phyloP scores from a whole-genome alignment of 495 filamentous ascomycete genomes.

The Amniculicola lignicola region DNA sequence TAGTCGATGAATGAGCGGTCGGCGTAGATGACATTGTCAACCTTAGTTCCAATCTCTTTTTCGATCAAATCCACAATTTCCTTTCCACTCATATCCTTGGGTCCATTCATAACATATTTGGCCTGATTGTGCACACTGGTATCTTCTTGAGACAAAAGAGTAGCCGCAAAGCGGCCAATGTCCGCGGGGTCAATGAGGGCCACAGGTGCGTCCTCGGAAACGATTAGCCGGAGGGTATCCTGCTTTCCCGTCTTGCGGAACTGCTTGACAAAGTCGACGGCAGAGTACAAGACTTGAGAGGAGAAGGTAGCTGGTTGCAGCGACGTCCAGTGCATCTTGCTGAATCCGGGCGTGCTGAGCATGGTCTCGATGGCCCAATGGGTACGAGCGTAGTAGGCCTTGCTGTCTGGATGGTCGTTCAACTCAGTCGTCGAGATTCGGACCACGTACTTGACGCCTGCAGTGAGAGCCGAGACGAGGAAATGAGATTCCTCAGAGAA shows the following conservation, averaged over 20 bases:
- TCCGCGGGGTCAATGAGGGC: constrained; percentile 45
- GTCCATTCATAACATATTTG: constrained; percentile 48
- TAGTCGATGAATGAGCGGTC: constrained; percentile 42
- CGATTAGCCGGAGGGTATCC: constrained; percentile 27
- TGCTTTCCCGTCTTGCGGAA: constrained; percentile 45
- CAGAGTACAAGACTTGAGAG: constrained; percentile 19
- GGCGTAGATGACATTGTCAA: constrained; percentile 43
- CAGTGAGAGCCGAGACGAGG: constrained; percentile 41
- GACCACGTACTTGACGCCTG: constrained; percentile 49
- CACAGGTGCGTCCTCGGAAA: constrained; percentile 40
- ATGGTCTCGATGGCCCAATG: constrained; percentile 51
- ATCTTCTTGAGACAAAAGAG: constrained; percentile 42
- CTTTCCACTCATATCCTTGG: constrained; percentile 45
- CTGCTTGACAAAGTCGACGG: constrained; percentile 37
- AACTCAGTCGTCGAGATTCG: constrained; percentile 49
- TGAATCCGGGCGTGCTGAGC: constrained; percentile 43
- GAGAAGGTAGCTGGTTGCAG: constrained; percentile 42
- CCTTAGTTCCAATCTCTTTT: constrained; percentile 40
- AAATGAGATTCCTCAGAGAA: constrained; percentile 49
- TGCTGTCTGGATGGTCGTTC: constrained; percentile 41
- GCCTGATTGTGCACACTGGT: constrained; percentile 40
- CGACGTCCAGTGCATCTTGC: constrained; percentile 47
- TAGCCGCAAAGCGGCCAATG: constrained; percentile 45
- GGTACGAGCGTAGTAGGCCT: constrained; percentile 41
- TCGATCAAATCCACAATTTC: constrained; percentile 46